phyloP scores from a whole-genome alignment of 805 yeast species.

The Candida argentea region DNA sequence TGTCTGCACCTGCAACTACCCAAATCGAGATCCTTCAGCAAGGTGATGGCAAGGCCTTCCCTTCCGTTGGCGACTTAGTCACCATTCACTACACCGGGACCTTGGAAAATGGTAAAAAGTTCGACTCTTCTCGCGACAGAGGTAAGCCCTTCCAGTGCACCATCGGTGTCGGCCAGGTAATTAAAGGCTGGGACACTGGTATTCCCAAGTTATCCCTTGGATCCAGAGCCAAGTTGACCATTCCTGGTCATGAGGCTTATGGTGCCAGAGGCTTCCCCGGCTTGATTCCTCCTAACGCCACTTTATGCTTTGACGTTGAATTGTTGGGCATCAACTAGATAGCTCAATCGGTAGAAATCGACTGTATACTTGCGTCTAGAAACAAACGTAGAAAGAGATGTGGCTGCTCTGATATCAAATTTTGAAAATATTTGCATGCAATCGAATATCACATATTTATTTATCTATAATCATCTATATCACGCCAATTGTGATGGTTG shows the following conservation, averaged over 20 bases:
- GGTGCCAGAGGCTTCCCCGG: conserved; percentile 96
- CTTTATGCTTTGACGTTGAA: conserved; percentile 80
- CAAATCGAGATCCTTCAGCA: conserved; percentile 33
- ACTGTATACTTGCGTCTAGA: not conserved
- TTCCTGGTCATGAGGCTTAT: conserved; percentile 89
- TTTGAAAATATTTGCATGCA: too few species aligned
- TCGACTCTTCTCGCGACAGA: conserved; percentile 92
- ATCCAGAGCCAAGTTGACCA: conserved; percentile 84
- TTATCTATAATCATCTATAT: too few species aligned
- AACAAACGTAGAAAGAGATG: too few species aligned
- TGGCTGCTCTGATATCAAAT: too few species aligned
- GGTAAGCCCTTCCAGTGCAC: conserved; percentile 90
- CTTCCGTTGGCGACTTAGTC: conserved; percentile 78
- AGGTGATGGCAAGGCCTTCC: conserved; percentile 85
- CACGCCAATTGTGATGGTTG: too few species aligned
- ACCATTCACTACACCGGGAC: conserved; percentile 96
- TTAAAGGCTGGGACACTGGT: conserved; percentile 94
- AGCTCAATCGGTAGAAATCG: not conserved
- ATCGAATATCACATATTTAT: too few species aligned
- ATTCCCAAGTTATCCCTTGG: conserved; percentile 89
- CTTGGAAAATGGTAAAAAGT: conserved; percentile 88
- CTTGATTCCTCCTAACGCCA: conserved; percentile 92
- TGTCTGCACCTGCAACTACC: conserved; percentile 33
- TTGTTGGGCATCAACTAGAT: conserved; percentile 45
- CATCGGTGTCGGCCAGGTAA: conserved; percentile 95